Evolutionary conservation across 140 eudicot species (phyloP), one percentile per base, ranked within the genome.

Genomic region (Flaveria floridana): DNA sequence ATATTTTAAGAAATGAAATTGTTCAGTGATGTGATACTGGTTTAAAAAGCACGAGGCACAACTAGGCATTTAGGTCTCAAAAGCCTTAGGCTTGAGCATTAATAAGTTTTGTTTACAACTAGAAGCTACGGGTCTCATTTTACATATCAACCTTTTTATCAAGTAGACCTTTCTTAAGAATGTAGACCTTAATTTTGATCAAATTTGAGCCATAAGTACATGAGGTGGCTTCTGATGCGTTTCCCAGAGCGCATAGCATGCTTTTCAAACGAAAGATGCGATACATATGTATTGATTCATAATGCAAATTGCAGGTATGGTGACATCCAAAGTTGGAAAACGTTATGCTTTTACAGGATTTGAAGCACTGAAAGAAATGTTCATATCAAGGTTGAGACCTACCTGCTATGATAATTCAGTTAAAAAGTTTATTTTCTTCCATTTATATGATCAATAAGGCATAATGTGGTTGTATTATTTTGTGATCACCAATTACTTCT

Each of bases 261-360:
- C 18, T 6, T 2, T 51, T 51, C 0, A 14, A 51, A 51, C 20
- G 7, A 51, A 51, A 4, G 57, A 15, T 23, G n/a, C 2, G 66
- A 9, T 25, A 7, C 25, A 59, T 11, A 62, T 62, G 42, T 30
- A 9, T 44, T n/a, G 7, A 12, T 1, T 68, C 13, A 10, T 66
- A 9, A 20, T 41, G 71, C 10, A 9, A 39, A 4, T 18, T 88
- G 89, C 82, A 95, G 97, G 91, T 30, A 95, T 95, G 99, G 97
- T 95, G 74, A 88, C 96, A 19, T 88, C 97, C 18, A 95, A 95
- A 86, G 96, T 95, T 51, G 99, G 99, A 37, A 95, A 95, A 74
- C 95, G 99, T 14, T 96, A 91, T 83, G 95, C 99, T 9, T 86
- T 95, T 69, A 77, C 96, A 0, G 95, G 95, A 21, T 95, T 95